These are phyloP conservation scores for Phyllachora maydis DNA, from an alignment of 2,329 filamentous ascomycete genomes.

Conservation along the genomic window DNA sequence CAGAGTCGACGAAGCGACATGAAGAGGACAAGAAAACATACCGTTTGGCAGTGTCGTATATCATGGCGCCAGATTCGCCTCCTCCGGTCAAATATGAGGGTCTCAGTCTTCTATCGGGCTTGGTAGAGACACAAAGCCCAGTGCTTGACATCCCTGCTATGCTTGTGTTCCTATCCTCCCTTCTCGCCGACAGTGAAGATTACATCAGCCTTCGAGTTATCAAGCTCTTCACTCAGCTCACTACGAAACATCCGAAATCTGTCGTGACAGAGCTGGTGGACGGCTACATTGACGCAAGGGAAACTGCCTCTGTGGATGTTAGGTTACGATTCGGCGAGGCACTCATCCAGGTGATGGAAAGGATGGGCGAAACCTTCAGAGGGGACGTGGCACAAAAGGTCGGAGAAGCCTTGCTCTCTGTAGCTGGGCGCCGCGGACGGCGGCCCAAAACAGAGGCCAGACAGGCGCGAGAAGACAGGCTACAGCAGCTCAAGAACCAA, in stretches of 20 bases:
- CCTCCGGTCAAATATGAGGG: slow-evolving; percentile 48
- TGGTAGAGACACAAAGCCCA: slow-evolving; percentile 33
- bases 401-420: slow-evolving; percentile 35
- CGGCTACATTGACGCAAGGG: slow-evolving; percentile 42
- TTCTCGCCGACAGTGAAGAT: slow-evolving; percentile 46
- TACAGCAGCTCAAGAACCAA: slow-evolving; percentile 23
- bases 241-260: slow-evolving; percentile 38
- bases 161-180: slow-evolving; percentile 39
- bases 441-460: slow-evolving; percentile 36
- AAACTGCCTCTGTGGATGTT: slow-evolving; percentile 36
- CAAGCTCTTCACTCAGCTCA: slow-evolving; percentile 40
- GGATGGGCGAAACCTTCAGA: slow-evolving; percentile 31
- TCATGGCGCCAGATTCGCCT: slow-evolving; percentile 37
- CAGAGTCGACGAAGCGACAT: slow-evolving; percentile 21
- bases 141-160: slow-evolving; percentile 46
- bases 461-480: slow-evolving; percentile 27
- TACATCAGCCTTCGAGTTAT: slow-evolving; percentile 53
- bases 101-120: slow-evolving; percentile 32
- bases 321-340: slow-evolving; percentile 51
- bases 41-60: slow-evolving; percentile 40
- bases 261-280: slow-evolving; percentile 43
- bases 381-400: slow-evolving; percentile 29
- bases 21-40: slow-evolving; percentile 41
- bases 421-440: slow-evolving; percentile 41
- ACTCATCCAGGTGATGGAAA: slow-evolving; percentile 41